These are phyloP conservation scores for Daldinia concentrica DNA, from an alignment of 495 filamentous ascomycete species.

Conservation along the genomic window DNA sequence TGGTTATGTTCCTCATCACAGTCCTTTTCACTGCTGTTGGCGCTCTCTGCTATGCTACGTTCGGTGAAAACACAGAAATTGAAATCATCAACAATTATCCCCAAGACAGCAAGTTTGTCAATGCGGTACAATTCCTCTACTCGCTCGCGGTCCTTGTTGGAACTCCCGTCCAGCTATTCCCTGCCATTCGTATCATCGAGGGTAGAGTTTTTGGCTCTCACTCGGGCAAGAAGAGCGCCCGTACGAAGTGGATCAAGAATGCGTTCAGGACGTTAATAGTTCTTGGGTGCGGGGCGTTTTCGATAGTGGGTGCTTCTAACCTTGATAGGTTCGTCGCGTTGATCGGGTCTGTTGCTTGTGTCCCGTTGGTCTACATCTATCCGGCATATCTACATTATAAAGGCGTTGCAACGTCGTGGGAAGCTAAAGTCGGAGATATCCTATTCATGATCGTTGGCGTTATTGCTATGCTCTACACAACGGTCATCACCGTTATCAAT, in stretches of 20 bases:
- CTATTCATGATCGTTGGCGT: conserved; percentile 65
- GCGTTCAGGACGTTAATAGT: conserved; percentile 61
- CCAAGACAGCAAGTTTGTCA: conserved; percentile 68
- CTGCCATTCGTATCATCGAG: conserved; percentile 69
- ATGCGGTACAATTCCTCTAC: conserved; percentile 72
- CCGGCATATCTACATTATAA: conserved; percentile 72
- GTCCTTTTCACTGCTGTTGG: conserved; percentile 70
- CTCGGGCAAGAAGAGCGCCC: conserved; percentile 63
- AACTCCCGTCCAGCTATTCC: conserved; percentile 71
- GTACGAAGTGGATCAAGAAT: conserved; percentile 75
- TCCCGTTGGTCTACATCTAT: conserved; percentile 96
- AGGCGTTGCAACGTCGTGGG: conserved; percentile 61
- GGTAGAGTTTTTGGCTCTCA: conserved; percentile 60
- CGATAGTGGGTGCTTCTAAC: conserved; percentile 65
- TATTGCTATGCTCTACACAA: conserved; percentile 70
- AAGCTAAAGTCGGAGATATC: conserved; percentile 61
- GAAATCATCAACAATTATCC: conserved; percentile 74
- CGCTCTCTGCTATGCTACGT: conserved; percentile 70
- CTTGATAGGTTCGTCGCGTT: conserved; percentile 72
- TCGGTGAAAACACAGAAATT: conserved; percentile 64
- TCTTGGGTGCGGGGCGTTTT: conserved; percentile 59
- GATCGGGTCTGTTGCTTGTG: conserved; percentile 70
- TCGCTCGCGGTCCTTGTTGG: conserved; percentile 69
- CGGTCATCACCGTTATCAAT: conserved; percentile 60
- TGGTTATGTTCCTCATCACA: conserved; percentile 71